These are phyloP conservation scores for Brassica juncea DNA, from an alignment of 345 rosid species.

Conservation along the genomic window DNA sequence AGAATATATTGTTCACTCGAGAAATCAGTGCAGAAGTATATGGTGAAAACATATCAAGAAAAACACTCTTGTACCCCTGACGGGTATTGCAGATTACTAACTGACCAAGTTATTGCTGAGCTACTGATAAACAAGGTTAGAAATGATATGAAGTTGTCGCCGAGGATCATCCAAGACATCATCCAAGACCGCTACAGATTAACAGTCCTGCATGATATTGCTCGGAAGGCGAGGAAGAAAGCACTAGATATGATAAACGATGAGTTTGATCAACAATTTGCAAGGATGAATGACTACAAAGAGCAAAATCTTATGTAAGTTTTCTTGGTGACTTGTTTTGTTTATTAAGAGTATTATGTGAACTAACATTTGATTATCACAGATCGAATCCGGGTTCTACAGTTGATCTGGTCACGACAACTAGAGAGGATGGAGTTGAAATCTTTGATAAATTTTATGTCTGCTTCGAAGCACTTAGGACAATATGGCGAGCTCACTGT, in stretches of 20 bases:
- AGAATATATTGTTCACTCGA: background rate
- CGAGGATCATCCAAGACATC: background rate
- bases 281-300: background rate
- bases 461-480: background rate
- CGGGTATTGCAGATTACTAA: background rate
- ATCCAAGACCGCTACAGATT: background rate
- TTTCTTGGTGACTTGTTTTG: background rate
- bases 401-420: background rate
- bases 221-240: background rate
- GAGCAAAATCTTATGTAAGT: background rate
- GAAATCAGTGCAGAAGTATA: background rate
- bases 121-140: background rate
- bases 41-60: background rate
- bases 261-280: background rate
- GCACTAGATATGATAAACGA: background rate
- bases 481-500: background rate
- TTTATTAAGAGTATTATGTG: no score
- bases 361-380: background rate
- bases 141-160: background rate
- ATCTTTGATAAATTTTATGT: background rate
- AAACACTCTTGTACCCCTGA: background rate
- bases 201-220: no score
- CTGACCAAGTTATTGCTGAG: background rate
- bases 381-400: background rate
- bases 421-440: background rate